Evolutionary conservation across 768 basidiomycete genomes (phyloP).

Genomic region (Leccinum arenicola): DNA sequence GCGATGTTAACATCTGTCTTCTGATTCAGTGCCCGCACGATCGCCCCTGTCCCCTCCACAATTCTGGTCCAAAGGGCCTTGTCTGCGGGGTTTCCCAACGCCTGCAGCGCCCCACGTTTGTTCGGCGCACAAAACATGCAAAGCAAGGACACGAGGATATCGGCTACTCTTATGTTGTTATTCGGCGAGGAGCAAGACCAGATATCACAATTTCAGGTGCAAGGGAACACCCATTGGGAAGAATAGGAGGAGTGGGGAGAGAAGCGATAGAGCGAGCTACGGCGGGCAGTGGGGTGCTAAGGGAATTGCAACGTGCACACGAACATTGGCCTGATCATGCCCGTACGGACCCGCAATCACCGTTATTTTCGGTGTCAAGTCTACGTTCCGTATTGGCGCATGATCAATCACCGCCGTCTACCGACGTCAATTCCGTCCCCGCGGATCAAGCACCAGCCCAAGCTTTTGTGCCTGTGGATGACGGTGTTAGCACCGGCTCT

Average conservation of each 20-base stretch:
- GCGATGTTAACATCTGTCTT: background rate
- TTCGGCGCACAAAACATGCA: slow-evolving; percentile 86
- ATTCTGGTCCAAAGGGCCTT: slow-evolving; percentile 48
- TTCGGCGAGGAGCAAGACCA: slow-evolving; percentile 78
- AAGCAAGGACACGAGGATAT: slow-evolving; percentile 82
- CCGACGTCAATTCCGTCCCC: slow-evolving; percentile 20
- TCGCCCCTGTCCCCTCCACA: slow-evolving; percentile 71
- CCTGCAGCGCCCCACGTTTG: slow-evolving; percentile 80
- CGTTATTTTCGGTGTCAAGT: slow-evolving; percentile 17
- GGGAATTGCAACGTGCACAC: slow-evolving; percentile 25
- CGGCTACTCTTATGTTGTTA: slow-evolving; percentile 86
- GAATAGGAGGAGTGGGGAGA: slow-evolving; percentile 30
- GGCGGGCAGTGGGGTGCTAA: slow-evolving; percentile 15
- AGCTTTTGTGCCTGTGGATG: slow-evolving; percentile 19
- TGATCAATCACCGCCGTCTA: slow-evolving; percentile 14
- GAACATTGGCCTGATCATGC: slow-evolving; percentile 18
- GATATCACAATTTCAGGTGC: slow-evolving; percentile 8
- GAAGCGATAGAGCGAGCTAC: slow-evolving; percentile 29
- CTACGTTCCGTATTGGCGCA: slow-evolving; percentile 7
- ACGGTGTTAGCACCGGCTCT: slow-evolving; percentile 18
- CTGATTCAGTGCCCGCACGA: slow-evolving; percentile 84
- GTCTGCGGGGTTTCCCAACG: slow-evolving; percentile 87
- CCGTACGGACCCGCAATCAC: slow-evolving; percentile 26
- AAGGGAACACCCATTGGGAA: slow-evolving; percentile 17
- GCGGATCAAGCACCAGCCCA: slow-evolving; percentile 17